phyloP scores from a whole-genome alignment of 78 protist species.

The Pigoraptor vietnamica region DNA sequence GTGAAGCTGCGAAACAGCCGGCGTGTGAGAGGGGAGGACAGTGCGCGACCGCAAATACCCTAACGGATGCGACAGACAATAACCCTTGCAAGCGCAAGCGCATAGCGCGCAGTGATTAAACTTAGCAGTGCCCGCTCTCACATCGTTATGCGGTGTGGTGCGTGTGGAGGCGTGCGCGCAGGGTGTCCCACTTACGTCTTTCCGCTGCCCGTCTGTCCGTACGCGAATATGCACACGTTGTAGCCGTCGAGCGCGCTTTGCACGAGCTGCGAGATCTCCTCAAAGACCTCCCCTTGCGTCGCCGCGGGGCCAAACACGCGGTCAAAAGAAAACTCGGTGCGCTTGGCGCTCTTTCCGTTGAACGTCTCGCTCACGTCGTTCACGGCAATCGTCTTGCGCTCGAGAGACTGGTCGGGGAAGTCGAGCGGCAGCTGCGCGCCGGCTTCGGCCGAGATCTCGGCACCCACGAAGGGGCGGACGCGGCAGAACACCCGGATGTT shows the following conservation, averaged over 20 bases:
- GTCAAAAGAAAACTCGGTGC: constrained; percentile 39
- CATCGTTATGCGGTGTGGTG: no score
- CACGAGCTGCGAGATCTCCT: constrained; percentile 57
- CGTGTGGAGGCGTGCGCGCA: no score
- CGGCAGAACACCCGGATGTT: constrained; percentile 82
- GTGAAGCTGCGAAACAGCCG: constrained; percentile 1
- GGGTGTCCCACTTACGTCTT: constrained; percentile 53
- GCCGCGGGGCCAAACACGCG: constrained; percentile 49
- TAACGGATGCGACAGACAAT: no score
- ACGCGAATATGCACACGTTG: constrained; percentile 72
- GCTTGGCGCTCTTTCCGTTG: background rate
- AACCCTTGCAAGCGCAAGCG: no score
- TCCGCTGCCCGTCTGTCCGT: constrained; percentile 71
- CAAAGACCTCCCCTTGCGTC: constrained; percentile 39
- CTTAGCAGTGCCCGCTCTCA: no score
- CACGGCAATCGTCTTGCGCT: background rate
- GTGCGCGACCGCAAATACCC: no score
- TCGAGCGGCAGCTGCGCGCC: background rate
- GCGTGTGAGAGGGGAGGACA: no score
- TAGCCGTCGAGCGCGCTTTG: constrained; percentile 71
- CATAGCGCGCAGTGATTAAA: no score
- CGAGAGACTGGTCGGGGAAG: background rate
- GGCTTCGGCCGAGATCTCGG: background rate
- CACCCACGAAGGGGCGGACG: constrained; percentile 41
- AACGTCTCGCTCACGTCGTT: background rate